These are phyloP conservation scores for Penicillium pulvis DNA, from an alignment of 495 filamentous ascomycete genomes.

Conservation along the genomic window DNA sequence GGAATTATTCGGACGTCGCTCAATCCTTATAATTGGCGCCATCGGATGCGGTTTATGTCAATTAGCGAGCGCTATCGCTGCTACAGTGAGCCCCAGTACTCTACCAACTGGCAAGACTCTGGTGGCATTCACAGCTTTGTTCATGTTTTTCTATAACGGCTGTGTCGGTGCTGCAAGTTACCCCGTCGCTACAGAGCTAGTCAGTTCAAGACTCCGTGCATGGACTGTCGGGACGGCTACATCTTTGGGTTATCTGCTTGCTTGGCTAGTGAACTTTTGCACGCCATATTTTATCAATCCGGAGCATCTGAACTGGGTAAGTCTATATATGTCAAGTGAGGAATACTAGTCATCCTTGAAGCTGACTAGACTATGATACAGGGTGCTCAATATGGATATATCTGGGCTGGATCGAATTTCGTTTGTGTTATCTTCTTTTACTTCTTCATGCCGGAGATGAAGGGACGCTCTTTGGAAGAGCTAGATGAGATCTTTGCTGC, in stretches of 20 bases:
- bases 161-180: conserved; percentile 38
- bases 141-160: conserved; percentile 22
- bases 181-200: conserved; percentile 45
- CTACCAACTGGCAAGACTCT: conserved; percentile 19
- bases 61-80: conserved; percentile 49
- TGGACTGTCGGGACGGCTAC: conserved; percentile 54
- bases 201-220: conserved; percentile 50
- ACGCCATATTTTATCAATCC: conserved; percentile 63
- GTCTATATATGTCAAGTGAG: not conserved
- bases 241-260: conserved; percentile 47
- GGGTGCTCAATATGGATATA: conserved; percentile 52
- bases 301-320: conserved; percentile 53
- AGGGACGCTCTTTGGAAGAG: conserved; percentile 52
- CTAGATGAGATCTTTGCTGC: conserved; percentile 53
- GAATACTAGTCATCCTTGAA: not conserved
- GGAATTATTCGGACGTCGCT: conserved; percentile 53
- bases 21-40: conserved; percentile 54
- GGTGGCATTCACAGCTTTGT: conserved; percentile 19
- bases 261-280: conserved; percentile 57
- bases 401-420: conserved; percentile 44
- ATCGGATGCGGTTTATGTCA: conserved; percentile 54
- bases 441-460: conserved; percentile 57
- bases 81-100: conserved; percentile 15
- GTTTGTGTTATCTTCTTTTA: conserved; percentile 48
- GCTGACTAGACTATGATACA: conserved; percentile 23